Conservation (phyloP, 2,329 filamentous ascomycete species). For the Nothophaeocryptopus gaeumannii region DNA sequence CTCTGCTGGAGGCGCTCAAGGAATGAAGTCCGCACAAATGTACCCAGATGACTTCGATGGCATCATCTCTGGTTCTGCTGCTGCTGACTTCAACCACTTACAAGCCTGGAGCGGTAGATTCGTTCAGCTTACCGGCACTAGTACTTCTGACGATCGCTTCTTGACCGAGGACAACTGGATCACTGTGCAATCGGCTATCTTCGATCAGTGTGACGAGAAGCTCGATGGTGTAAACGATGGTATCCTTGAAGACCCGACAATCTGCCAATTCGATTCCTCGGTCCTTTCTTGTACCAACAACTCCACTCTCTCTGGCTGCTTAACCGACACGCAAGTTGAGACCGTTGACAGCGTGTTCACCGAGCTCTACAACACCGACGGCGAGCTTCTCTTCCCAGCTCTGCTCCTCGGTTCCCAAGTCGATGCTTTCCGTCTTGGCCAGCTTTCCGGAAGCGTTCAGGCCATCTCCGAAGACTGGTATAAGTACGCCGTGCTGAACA, state of each 20-base stretch:
- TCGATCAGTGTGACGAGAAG: conserved; percentile 51
- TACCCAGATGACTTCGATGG: conserved; percentile 49
- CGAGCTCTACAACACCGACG: conserved; percentile 43
- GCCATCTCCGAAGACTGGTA: conserved; percentile 50
- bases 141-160: conserved; percentile 41
- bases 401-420: conserved; percentile 50
- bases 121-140: conserved; percentile 41
- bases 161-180: conserved; percentile 42
- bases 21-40: conserved; percentile 45
- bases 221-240: conserved; percentile 51
- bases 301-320: conserved; percentile 39
- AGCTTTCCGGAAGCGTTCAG: conserved; percentile 44
- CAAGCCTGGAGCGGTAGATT: conserved; percentile 46
- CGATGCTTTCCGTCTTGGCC: conserved; percentile 35
- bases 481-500: conserved; percentile 49
- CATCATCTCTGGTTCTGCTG: conserved; percentile 46
- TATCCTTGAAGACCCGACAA: conserved; percentile 46
- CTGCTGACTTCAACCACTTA: conserved; percentile 45
- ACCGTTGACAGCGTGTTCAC: conserved; percentile 45
- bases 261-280: conserved; percentile 42
- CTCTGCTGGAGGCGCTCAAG: conserved; percentile 50
- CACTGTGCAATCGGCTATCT: conserved; percentile 43
- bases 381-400: conserved; percentile 50
- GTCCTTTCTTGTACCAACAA: conserved; percentile 38
- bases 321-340: conserved; percentile 44